Conservation (phyloP, 768 basidiomycete genomes). For the Hericium coralloides region DNA sequence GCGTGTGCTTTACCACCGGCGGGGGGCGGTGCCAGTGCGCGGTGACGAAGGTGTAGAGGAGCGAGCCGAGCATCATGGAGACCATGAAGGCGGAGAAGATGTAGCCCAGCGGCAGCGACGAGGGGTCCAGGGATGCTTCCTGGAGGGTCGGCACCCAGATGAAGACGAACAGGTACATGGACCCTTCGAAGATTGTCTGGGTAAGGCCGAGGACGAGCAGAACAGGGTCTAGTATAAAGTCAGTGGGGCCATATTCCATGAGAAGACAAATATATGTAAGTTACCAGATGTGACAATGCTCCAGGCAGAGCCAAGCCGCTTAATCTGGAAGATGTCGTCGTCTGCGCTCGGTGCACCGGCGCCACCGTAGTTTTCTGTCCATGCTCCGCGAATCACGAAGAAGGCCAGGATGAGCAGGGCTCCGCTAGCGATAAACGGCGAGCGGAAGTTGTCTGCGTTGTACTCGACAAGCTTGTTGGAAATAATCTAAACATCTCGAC, state of each 20-base stretch:
- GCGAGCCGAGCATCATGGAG: conserved; percentile 73
- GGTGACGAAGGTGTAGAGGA: conserved; percentile 49
- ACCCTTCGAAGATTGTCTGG: conserved; percentile 78
- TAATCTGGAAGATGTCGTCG: conserved; percentile 41
- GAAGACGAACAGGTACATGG: conserved; percentile 82
- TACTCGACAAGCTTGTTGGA: conserved; percentile 47
- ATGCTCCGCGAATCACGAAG: conserved; percentile 45
- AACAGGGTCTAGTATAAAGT: conserved; percentile 36
- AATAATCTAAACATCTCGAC: conserved; percentile 1
- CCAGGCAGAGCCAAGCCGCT: conserved; percentile 47
- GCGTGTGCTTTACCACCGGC: conserved; percentile 8
- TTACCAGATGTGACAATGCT: conserved; percentile 34
- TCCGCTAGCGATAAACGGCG: conserved; percentile 63
- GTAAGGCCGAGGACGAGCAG: conserved; percentile 60
- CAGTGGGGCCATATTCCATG: background rate
- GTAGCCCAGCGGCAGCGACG: conserved; percentile 58
- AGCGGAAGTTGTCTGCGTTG: conserved; percentile 38
- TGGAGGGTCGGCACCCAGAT: conserved; percentile 74
- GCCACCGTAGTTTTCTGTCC: conserved; percentile 66
- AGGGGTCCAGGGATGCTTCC: conserved; percentile 36
- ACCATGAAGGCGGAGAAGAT: conserved; percentile 80
- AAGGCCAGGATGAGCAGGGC: conserved; percentile 43
- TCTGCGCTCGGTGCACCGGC: conserved; percentile 20
- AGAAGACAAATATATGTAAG: background rate
- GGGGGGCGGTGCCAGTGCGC: conserved; percentile 18